These are phyloP conservation scores for Fagopyrum homotropicum DNA, from an alignment of 148 eudicot genomes.

Conservation along the genomic window DNA sequence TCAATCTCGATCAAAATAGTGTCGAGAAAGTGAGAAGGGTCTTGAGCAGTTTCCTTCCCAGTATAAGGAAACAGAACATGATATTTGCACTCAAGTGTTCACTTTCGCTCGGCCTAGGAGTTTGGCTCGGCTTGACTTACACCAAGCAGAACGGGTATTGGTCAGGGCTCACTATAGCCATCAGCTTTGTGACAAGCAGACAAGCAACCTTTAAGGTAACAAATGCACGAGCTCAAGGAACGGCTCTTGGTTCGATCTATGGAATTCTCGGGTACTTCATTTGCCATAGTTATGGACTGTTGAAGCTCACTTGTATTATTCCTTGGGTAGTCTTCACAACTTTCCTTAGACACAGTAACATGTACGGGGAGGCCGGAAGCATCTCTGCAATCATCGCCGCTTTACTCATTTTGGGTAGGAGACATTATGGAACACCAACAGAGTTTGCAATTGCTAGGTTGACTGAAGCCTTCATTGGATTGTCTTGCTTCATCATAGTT, in stretches of 20 bases:
- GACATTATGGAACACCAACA: conserved; percentile 38
- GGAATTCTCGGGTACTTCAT: conserved; percentile 44
- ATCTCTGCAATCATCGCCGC: conserved; percentile 49
- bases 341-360: conserved; percentile 40
- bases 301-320: conserved; percentile 30
- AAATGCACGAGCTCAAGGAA: conserved; percentile 49
- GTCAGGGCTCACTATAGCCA: conserved; percentile 56
- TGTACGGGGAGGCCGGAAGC: conserved; percentile 49
- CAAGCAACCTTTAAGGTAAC: conserved; percentile 39
- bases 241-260: conserved; percentile 50
- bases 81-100: conserved; percentile 48
- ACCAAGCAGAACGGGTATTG: conserved; percentile 46
- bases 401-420: conserved; percentile 44
- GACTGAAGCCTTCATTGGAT: conserved; percentile 47
- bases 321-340: conserved; percentile 56
- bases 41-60: conserved; percentile 6
- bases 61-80: conserved; percentile 18
- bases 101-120: conserved; percentile 38
- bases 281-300: conserved; percentile 13
- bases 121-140: conserved; percentile 37
- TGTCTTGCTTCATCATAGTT: conserved; percentile 30
- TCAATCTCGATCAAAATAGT: too few relatives aligned
- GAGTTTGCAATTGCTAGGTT: conserved; percentile 47
- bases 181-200: conserved; percentile 32
- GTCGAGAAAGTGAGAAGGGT: background rate